phyloP scores from a whole-genome alignment of 768 basidiomycete genomes.

The Boletales sp. region DNA sequence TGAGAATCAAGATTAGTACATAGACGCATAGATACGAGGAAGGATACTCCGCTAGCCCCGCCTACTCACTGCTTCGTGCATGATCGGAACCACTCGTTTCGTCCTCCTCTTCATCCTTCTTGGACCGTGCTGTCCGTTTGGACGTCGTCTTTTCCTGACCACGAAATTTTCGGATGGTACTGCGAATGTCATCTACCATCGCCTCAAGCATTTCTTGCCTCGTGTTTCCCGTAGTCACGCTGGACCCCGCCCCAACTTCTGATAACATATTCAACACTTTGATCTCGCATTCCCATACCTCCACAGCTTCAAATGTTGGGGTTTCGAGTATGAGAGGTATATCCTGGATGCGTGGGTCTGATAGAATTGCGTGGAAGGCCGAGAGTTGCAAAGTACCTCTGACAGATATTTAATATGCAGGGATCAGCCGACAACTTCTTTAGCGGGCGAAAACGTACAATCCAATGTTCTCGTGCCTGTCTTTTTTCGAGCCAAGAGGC shows the following conservation, averaged over 20 bases:
- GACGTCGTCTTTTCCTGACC: slow-evolving; percentile 4
- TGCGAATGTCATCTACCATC: slow-evolving; percentile 11
- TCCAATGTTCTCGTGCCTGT: slow-evolving; percentile 84
- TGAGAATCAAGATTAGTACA: neutral
- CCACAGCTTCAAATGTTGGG: slow-evolving; percentile 61
- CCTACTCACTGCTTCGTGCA: slow-evolving; percentile 1
- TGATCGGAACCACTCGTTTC: slow-evolving; percentile 3
- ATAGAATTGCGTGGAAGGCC: slow-evolving; percentile 63
- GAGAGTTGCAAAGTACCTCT: slow-evolving; percentile 67
- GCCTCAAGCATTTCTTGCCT: slow-evolving; percentile 2
- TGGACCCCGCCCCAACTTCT: neutral
- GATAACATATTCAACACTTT: slow-evolving; percentile 50
- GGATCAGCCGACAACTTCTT: neutral
- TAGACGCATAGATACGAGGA: neutral
- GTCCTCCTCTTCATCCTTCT: slow-evolving; percentile 10
- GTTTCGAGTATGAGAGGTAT: slow-evolving; percentile 86
- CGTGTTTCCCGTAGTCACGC: neutral
- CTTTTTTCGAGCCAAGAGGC: slow-evolving; percentile 58
- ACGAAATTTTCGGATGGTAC: slow-evolving; percentile 10
- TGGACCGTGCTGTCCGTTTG: slow-evolving; percentile 1
- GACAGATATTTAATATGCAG: neutral
- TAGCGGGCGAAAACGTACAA: slow-evolving; percentile 45
- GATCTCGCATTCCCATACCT: slow-evolving; percentile 75
- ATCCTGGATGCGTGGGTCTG: slow-evolving; percentile 60
- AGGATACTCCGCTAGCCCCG: neutral